Evolutionary conservation across 1,284 basidiomycete species (phyloP), one percentile per base, ranked within the genome.

Genomic region (Melampsora larici-populina): DNA sequence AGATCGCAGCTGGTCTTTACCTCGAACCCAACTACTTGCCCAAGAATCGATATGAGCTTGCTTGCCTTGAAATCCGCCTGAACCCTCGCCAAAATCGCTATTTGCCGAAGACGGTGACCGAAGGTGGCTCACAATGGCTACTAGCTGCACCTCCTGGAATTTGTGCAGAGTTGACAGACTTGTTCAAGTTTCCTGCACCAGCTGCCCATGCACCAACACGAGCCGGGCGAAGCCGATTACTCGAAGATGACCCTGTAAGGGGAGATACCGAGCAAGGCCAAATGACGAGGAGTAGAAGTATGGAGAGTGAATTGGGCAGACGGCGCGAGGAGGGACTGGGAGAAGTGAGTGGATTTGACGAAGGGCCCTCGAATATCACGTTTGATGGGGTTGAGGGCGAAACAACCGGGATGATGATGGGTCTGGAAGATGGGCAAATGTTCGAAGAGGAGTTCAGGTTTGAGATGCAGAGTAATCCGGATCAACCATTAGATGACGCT

Each of bases 161-260:
- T 18, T 74, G 71, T 63, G 48, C 48, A 49, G 71, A 64, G 21
- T 43, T 74, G 11, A 55, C 60, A 55, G 46, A 64, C n/a, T 18
- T 74, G 8, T 74, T 74, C 63, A 74, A 74, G 71, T 74, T 74
- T 55, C 71, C 71, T 43, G 70, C 70, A 33, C 58, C 40, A n/a
- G 58, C 51, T 31, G 40, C 24, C 58, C 13, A 49, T 33, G 17
- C 46, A 7, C 60, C 62, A 51, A 48, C 62, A 13, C 36, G 43
- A 31, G 60, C 11, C n/a, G 36, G 71, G 18, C 31, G 4, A 31
- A 46, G 64, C n/a, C 36, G 71, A 26, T 40, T 62, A 24, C 70
- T 40, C 15, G 70, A 21, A 24, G 70, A 40, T 24, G 70, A 40
- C 29, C 49, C 21, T 24, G 63, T 40, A 64, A 29, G 31, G 49